Evolutionary conservation across 257 asterid genomes (phyloP).

Genomic region (Coffea eugenioides): DNA sequence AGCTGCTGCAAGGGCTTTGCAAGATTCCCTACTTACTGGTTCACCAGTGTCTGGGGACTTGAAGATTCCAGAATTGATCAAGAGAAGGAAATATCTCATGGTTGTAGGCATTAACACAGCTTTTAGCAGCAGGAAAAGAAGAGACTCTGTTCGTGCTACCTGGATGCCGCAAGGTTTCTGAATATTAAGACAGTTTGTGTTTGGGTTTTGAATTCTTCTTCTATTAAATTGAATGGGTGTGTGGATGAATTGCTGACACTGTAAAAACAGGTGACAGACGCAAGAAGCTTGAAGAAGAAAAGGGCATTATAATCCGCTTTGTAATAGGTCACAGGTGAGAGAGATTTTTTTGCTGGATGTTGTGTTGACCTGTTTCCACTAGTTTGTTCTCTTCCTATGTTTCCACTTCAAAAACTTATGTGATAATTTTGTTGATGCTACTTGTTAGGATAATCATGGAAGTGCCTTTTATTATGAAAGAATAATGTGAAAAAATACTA

Average conservation of each 20-base stretch:
- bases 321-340: conserved; percentile 63
- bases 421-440: not conserved
- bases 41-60: conserved; percentile 77
- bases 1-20: conserved; percentile 82
- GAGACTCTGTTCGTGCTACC: conserved; percentile 90
- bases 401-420: not conserved
- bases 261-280: conserved; percentile 44
- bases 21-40: conserved; percentile 75
- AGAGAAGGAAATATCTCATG: conserved; percentile 75
- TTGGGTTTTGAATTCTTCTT: conserved; percentile 8
- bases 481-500: not conserved
- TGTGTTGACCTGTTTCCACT: conserved; percentile 12
- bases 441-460: not conserved
- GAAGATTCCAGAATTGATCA: conserved; percentile 60
- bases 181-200: conserved; percentile 5
- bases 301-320: conserved; percentile 54
- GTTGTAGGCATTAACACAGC: conserved; percentile 83
- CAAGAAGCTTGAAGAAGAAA: conserved; percentile 64
- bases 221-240: conserved; percentile 12
- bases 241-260: conserved; percentile 15
- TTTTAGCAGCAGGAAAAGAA: conserved; percentile 86
- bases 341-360: conserved; percentile 1
- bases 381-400: conserved; percentile 22
- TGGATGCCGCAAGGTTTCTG: conserved; percentile 85
- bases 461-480: not conserved